phyloP scores from a whole-genome alignment of 2,329 filamentous ascomycete species.

The Onygena corvina region DNA sequence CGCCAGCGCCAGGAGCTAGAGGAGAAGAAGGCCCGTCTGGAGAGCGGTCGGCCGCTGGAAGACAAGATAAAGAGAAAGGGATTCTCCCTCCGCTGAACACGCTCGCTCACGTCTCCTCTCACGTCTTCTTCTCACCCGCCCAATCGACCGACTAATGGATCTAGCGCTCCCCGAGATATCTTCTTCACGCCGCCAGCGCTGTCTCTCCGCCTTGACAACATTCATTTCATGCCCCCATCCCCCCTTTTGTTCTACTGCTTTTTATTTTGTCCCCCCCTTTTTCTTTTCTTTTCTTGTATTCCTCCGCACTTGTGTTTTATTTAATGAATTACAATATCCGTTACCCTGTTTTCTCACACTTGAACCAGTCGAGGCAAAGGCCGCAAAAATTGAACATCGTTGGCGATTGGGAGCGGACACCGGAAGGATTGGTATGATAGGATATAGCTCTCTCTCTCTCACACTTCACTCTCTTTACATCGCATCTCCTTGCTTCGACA shows the following conservation, averaged over 20 bases:
- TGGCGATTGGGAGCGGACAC: neutral
- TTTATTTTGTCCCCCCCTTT: conserved; percentile 15
- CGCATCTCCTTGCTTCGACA: conserved; percentile 12
- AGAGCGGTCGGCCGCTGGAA: conserved; percentile 89
- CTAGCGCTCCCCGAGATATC: conserved; percentile 17
- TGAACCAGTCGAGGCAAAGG: neutral
- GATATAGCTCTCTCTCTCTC: conserved; percentile 6
- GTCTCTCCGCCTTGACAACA: conserved; percentile 13
- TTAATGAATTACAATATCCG: conserved; percentile 11
- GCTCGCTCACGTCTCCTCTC: conserved; percentile 4
- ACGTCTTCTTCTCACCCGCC: neutral
- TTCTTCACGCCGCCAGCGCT: conserved; percentile 13
- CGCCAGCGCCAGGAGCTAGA: conserved; percentile 88
- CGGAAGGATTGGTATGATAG: neutral
- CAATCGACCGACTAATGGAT: conserved; percentile 8
- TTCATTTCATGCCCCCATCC: conserved; percentile 8
- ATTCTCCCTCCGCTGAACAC: conserved; percentile 82
- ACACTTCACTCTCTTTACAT: conserved; percentile 13
- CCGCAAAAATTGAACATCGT: neutral
- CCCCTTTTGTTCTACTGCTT: conserved; percentile 22
- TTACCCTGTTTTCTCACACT: conserved; percentile 1
- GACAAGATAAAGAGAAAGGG: conserved; percentile 99
- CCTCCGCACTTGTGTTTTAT: conserved; percentile 26
- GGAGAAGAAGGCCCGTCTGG: conserved; percentile 93
- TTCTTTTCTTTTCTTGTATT: conserved; percentile 31